Percentiles rank a stretch among this genome's conserved stretches.
These are phyloP conservation scores for Zopfia rhizophila DNA, from an alignment of 2,329 filamentous ascomycete genomes.

Conservation along the genomic window DNA sequence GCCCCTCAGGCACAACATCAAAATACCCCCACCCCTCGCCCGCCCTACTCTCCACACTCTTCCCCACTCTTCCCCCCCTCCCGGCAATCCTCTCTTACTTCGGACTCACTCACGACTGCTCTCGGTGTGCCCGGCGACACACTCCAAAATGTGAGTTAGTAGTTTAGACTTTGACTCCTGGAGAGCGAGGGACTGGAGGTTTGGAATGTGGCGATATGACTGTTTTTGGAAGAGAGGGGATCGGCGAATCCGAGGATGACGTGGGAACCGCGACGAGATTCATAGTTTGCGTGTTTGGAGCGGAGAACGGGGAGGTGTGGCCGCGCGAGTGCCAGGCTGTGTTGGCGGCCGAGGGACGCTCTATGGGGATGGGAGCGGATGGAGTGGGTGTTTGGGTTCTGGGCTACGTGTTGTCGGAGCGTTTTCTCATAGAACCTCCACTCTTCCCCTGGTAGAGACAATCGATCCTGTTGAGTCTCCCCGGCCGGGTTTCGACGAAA, in stretches of 20 bases:
- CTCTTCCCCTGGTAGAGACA: not conserved
- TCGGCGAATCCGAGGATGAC: slow-evolving; percentile 37
- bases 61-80: slow-evolving; percentile 2
- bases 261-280: slow-evolving; percentile 24
- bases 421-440: not conserved
- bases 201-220: slow-evolving; percentile 1
- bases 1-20: slow-evolving; percentile 28
- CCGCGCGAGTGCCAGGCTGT: slow-evolving; percentile 10
- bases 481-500: too few relatives aligned
- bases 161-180: too few relatives aligned
- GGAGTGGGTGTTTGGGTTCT: not conserved
- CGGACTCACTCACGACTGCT: too few relatives aligned
- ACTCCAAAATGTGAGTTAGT: too few relatives aligned
- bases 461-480: too few relatives aligned
- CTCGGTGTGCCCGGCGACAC: too few relatives aligned
- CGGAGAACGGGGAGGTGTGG: slow-evolving; percentile 1
- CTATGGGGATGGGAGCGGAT: slow-evolving; percentile 9
- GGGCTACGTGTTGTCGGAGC: not conserved
- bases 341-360: slow-evolving; percentile 16
- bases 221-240: slow-evolving; percentile 17
- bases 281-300: slow-evolving; percentile 25
- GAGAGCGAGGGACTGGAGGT: not conserved
- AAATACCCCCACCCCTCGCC: slow-evolving; percentile 29
- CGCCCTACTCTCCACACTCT: slow-evolving; percentile 8
- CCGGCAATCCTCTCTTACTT: slow-evolving; percentile 11